Conservation (phyloP, 2,329 filamentous ascomycete genomes). For the Microdochium bolleyi region DNA sequence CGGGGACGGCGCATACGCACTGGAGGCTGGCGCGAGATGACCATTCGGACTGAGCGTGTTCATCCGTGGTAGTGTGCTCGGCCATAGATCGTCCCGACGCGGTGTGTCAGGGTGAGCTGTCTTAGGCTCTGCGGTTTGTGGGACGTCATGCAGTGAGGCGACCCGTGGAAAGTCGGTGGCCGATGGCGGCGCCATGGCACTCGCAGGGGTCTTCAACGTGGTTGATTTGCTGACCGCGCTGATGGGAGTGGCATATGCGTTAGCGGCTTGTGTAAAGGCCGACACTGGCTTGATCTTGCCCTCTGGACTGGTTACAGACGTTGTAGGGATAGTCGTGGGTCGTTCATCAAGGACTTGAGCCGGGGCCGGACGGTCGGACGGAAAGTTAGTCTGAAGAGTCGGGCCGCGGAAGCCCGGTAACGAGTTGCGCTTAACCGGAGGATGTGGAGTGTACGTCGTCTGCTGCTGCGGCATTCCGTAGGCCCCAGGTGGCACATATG, state of each 20-base stretch:
- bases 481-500: slow-evolving; percentile 51
- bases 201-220: slow-evolving; percentile 22
- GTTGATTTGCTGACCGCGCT: slow-evolving; percentile 37
- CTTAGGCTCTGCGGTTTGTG: slow-evolving; percentile 25
- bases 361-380: slow-evolving; percentile 46
- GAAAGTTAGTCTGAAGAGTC: slow-evolving; percentile 53
- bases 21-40: slow-evolving; percentile 19
- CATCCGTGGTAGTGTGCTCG: slow-evolving; percentile 17
- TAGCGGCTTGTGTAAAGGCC: slow-evolving; percentile 37
- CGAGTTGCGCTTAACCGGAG: slow-evolving; percentile 42
- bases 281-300: slow-evolving; percentile 54
- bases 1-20: slow-evolving; percentile 35
- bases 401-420: slow-evolving; percentile 54
- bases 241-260: slow-evolving; percentile 54
- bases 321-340: slow-evolving; percentile 48
- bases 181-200: slow-evolving; percentile 7
- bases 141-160: slow-evolving; percentile 26
- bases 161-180: not conserved
- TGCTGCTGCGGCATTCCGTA: slow-evolving; percentile 49
- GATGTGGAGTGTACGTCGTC: slow-evolving; percentile 18
- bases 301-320: slow-evolving; percentile 50
- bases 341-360: slow-evolving; percentile 50
- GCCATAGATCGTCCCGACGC: slow-evolving; percentile 39
- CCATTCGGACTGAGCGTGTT: slow-evolving; percentile 10
- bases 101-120: slow-evolving; percentile 32